These are phyloP conservation scores for Aspergillus fumigatus DNA, from an alignment of 2,329 filamentous ascomycete genomes.

Conservation along the genomic window DNA sequence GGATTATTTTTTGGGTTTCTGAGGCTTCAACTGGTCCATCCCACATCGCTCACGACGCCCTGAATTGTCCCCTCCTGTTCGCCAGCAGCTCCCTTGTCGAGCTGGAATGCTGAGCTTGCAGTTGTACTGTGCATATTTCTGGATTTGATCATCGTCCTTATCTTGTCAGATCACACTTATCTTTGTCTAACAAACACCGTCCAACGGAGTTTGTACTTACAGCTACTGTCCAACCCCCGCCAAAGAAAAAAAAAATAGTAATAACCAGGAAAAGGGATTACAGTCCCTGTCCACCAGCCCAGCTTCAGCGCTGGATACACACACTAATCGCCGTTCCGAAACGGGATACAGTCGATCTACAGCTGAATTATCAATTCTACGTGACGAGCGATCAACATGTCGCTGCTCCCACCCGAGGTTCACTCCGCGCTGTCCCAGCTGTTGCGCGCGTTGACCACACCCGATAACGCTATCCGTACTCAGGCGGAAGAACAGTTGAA, in stretches of 20 bases:
- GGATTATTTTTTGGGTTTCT: conserved; percentile 9
- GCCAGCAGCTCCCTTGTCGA: conserved; percentile 11
- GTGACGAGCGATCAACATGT: conserved; percentile 55
- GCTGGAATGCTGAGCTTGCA: conserved; percentile 25
- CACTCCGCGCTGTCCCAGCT: conserved; percentile 81
- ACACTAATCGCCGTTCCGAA: not conserved
- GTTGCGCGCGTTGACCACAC: conserved; percentile 78
- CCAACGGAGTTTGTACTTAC: not conserved
- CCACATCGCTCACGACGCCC: not conserved
- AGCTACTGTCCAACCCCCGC: not conserved
- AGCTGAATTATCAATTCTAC: not conserved
- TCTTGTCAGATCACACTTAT: not conserved
- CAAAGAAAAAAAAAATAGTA: not conserved
- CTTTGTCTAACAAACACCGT: not conserved
- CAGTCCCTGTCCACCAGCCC: not conserved
- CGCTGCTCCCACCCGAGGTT: conserved; percentile 77
- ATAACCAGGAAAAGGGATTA: not conserved
- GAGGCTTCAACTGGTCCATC: conserved; percentile 5
- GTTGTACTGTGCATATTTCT: conserved; percentile 12
- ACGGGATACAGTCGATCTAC: not conserved
- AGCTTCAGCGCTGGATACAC: not conserved
- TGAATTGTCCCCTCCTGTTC: conserved; percentile 6
- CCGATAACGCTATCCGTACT: conserved; percentile 80
- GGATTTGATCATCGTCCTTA: conserved; percentile 2
- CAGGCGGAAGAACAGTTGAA: conserved; percentile 87